phyloP scores from a whole-genome alignment of 495 filamentous ascomycete species.

The Penicillium goetzii region DNA sequence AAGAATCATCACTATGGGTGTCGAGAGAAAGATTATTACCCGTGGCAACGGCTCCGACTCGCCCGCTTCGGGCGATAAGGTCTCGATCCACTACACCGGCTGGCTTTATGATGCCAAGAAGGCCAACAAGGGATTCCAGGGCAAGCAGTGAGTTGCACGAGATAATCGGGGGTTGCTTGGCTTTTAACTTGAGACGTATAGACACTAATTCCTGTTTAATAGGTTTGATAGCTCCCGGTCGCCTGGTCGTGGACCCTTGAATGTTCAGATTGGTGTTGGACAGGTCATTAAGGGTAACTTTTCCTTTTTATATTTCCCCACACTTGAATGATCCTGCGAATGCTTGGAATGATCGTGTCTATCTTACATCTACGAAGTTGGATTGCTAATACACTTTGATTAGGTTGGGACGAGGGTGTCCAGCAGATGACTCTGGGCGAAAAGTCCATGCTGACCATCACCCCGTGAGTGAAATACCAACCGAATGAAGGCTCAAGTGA shows the following conservation, averaged over 20 bases:
- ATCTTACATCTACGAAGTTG: background rate
- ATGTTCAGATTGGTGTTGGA: conserved; percentile 70
- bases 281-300: conserved; percentile 74
- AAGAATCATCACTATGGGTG: conserved; percentile 53
- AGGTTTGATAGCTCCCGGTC: conserved; percentile 78
- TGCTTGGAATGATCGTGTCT: background rate
- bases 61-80: conserved; percentile 66
- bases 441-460: conserved; percentile 78
- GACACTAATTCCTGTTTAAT: background rate
- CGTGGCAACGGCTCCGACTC: conserved; percentile 55
- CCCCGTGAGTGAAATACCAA: conserved; percentile 59
- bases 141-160: conserved; percentile 47
- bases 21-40: conserved; percentile 48
- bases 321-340: background rate
- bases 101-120: conserved; percentile 70
- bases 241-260: conserved; percentile 62
- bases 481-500: background rate
- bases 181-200: background rate
- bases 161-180: background rate
- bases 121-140: conserved; percentile 49
- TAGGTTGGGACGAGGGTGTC: conserved; percentile 89
- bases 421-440: conserved; percentile 77
- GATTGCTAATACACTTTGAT: conserved; percentile 12
- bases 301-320: background rate
- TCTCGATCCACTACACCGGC: conserved; percentile 84